Base-by-base conservation (phyloP, 2,329 filamentous ascomycete genomes). In the Elsinoe arachidis region DNA sequence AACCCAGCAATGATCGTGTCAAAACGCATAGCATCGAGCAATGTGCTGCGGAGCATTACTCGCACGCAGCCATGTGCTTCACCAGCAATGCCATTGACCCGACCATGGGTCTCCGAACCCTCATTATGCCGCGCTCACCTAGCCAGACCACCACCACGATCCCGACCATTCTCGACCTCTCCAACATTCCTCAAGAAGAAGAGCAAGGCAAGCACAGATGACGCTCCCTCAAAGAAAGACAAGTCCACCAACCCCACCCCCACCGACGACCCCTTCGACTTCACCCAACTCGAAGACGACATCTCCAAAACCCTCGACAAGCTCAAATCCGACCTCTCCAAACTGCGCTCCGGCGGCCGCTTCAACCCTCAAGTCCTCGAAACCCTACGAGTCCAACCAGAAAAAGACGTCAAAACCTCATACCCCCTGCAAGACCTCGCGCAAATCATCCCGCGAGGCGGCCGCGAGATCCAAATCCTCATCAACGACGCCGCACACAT, bases 331-430 rank as follows among this genome's bases (percentile, higher is more conserved):
- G 81, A 85, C 9, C 71, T 88, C 1, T 76, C 79, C 1, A 84
- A 84, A 66, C 72, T 87, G 11, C 75, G 83, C 3, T 76, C 80
- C 0, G 82, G 83, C 5, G 84, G 84, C 0, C 72, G 82, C 23
- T 78, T 85, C 66, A 86, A 84, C 60, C 80, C 82, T 0, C 79
- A 83, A 49, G 68, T 79, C 1, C 73, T 88, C 30, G 85, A 87
- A 68, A 73, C 70, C 17, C 64, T 88, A 55, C 76, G 78, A 37
- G 84, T 88, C n/a, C 73, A 78, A 52, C 64, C 85, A 49, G 75
- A 72, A 59, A 81, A 84, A 65, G 57, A 66, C 65, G n/a, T 66
- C 65, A 58, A 57, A n/a, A 33, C 35, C 21, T 37, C 44, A 9
- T 37, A 55, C 39, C 76, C 73, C 61, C 64, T 88, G 53, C 76